These are phyloP conservation scores for Barnettozyma vustinii DNA, from an alignment of 805 yeast species.

Conservation along the genomic window DNA sequence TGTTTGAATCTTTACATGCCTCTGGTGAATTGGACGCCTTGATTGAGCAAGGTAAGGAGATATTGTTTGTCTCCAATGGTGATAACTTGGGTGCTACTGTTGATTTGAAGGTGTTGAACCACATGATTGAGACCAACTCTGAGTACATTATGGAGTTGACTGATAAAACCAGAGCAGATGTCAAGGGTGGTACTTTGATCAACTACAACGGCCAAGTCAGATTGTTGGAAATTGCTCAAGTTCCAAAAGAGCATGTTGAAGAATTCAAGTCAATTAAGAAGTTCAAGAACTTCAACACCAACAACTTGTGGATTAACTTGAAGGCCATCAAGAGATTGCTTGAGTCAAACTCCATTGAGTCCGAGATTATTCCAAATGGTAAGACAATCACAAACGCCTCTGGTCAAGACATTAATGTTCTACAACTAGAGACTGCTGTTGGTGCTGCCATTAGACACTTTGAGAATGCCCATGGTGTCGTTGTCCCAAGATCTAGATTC, in stretches of 20 bases:
- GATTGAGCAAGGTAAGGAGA: conserved; percentile 89
- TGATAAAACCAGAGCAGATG: conserved; percentile 98
- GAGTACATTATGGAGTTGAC: conserved; percentile 98
- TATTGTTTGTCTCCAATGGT: conserved; percentile 93
- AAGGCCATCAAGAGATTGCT: conserved; percentile 91
- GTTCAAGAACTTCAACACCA: conserved; percentile 96
- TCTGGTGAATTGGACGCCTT: conserved; percentile 91
- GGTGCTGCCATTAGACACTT: conserved; percentile 99
- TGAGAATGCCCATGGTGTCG: conserved; percentile 93
- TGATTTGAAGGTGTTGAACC: conserved; percentile 81
- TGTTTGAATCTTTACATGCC: conserved; percentile 82
- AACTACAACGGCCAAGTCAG: conserved; percentile 93
- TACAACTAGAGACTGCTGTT: conserved; percentile 97
- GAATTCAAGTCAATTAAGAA: conserved; percentile 97
- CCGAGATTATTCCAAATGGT: conserved; percentile 94
- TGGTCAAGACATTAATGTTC: conserved; percentile 79
- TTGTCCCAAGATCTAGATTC: conserved; percentile 96
- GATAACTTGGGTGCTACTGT: conserved; percentile 99
- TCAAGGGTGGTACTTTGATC: conserved; percentile 97
- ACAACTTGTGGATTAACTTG: conserved; percentile 95
- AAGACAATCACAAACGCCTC: conserved; percentile 63
- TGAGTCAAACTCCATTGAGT: conserved; percentile 71
- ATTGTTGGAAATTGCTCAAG: conserved; percentile 95
- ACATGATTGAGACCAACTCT: conserved; percentile 86
- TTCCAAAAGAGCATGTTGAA: conserved; percentile 96